A percentile compares a stretch with the other conserved stretches of the same genome.
These are phyloP conservation scores for Colletotrichum sp. DNA, from an alignment of 2,329 filamentous ascomycete genomes.

Conservation along the genomic window DNA sequence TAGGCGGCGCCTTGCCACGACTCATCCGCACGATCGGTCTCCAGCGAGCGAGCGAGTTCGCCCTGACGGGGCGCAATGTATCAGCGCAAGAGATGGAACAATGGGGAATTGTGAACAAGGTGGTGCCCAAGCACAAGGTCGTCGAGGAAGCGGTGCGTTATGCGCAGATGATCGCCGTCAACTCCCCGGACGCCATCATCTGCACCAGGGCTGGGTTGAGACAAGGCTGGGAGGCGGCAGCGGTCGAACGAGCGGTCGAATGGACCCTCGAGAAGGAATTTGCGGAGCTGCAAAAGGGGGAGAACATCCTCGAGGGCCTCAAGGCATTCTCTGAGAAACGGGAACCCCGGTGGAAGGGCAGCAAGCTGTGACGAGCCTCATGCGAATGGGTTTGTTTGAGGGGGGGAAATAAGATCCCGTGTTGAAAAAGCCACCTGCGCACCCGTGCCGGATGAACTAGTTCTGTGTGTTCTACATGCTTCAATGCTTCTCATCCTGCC, in stretches of 20 bases:
- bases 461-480: not conserved
- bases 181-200: slow-evolving; percentile 40
- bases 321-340: slow-evolving; percentile 32
- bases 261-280: slow-evolving; percentile 33
- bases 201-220: slow-evolving; percentile 44
- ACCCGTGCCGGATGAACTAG: not conserved
- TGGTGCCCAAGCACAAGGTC: slow-evolving; percentile 17
- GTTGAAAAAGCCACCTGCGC: not conserved
- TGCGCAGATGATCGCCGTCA: slow-evolving; percentile 17
- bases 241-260: slow-evolving; percentile 39
- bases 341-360: slow-evolving; percentile 31
- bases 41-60: slow-evolving; percentile 28
- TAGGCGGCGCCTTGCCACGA: slow-evolving; percentile 55
- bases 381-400: not conserved
- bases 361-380: slow-evolving; percentile 24
- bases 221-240: slow-evolving; percentile 42
- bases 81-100: slow-evolving; percentile 26
- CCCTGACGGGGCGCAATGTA: slow-evolving; percentile 25
- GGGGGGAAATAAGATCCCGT: not conserved
- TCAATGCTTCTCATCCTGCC: not conserved
- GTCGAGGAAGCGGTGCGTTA: slow-evolving; percentile 24
- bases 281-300: slow-evolving; percentile 32
- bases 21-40: slow-evolving; percentile 45
- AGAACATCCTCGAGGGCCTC: slow-evolving; percentile 33
- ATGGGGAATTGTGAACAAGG: slow-evolving; percentile 28